Percentiles rank a stretch among this genome's conserved stretches.
Evolutionary conservation across 2,329 filamentous ascomycete genomes (phyloP).

Genomic region (Neofusicoccum sp.): DNA sequence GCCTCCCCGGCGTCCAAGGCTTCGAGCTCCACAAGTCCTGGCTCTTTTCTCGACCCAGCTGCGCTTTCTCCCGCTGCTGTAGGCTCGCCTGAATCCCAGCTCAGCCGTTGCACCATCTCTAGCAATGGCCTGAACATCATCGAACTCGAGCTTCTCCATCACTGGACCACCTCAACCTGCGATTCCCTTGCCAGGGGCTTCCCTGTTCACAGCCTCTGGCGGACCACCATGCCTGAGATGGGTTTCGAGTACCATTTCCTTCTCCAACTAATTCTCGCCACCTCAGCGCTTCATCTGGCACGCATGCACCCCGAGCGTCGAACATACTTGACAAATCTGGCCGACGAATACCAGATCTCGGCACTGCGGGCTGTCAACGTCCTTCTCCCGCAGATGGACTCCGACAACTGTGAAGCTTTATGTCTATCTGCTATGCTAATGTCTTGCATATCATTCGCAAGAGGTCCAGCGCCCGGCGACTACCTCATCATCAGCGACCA

Average conservation of each 20-base stretch:
- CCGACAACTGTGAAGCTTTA: background rate
- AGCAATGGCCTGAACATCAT: slow-evolving; percentile 25
- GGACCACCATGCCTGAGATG: slow-evolving; percentile 20
- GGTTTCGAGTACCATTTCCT: slow-evolving; percentile 36
- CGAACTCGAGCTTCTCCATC: slow-evolving; percentile 36
- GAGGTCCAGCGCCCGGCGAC: background rate
- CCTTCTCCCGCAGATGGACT: background rate
- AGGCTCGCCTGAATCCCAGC: background rate
- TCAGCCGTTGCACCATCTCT: too few relatives aligned
- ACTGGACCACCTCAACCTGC: slow-evolving; percentile 33
- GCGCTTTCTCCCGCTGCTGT: slow-evolving; percentile 17
- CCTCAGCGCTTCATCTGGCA: slow-evolving; percentile 47
- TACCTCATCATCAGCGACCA: slow-evolving; percentile 7
- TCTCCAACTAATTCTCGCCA: slow-evolving; percentile 47
- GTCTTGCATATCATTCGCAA: background rate
- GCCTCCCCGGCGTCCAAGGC: background rate
- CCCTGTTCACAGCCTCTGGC: slow-evolving; percentile 26
- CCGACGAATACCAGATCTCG: background rate
- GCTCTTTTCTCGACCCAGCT: background rate
- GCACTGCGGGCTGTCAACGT: background rate
- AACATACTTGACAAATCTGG: background rate
- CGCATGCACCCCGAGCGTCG: background rate
- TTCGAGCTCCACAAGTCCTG: background rate
- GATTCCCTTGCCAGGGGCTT: slow-evolving; percentile 27
- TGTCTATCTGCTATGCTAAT: background rate